phyloP scores from a whole-genome alignment of 23 red algal species.

The Gracilaria caudata region DNA sequence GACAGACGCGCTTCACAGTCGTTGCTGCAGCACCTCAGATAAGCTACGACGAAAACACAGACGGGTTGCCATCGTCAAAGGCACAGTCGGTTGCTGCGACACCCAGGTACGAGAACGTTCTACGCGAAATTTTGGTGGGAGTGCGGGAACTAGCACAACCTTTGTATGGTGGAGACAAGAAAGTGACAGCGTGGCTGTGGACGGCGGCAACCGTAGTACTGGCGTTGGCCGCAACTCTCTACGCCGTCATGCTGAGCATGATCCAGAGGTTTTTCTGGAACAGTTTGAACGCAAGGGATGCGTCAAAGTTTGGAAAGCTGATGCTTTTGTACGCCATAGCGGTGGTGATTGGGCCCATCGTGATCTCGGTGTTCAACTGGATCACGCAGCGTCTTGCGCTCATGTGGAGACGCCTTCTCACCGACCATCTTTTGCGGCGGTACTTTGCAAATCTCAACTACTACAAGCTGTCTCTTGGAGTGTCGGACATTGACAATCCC shows the following conservation, averaged over 20 bases:
- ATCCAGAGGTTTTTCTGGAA: slow-evolving; percentile 94
- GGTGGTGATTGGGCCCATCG: slow-evolving; percentile 81
- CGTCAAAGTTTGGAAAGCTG: slow-evolving; percentile 75
- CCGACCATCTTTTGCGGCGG: slow-evolving; percentile 58
- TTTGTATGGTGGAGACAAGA: slow-evolving; percentile 65
- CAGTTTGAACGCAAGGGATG: slow-evolving; percentile 76
- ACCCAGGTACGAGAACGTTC: background rate
- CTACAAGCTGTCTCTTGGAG: slow-evolving; percentile 69
- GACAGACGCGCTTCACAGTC: background rate
- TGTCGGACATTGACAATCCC: slow-evolving; percentile 74
- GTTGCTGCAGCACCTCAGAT: background rate
- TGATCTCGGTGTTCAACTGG: slow-evolving; percentile 86
- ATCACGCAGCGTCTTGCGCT: slow-evolving; percentile 72
- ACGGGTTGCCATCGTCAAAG: background rate
- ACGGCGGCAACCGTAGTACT: slow-evolving; percentile 74
- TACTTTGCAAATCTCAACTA: slow-evolving; percentile 76
- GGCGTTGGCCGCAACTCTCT: slow-evolving; percentile 83
- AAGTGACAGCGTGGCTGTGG: slow-evolving; percentile 76
- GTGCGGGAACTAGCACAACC: slow-evolving; percentile 60
- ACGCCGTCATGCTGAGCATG: slow-evolving; percentile 89
- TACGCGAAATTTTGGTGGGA: slow-evolving; percentile 50
- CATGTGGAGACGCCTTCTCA: slow-evolving; percentile 85
- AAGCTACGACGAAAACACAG: background rate
- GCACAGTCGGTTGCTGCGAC: background rate
- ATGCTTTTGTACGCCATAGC: slow-evolving; percentile 76